A percentile compares a stretch with the other conserved stretches of the same genome.
These are phyloP conservation scores for Myrica gale DNA, from an alignment of 306 rosid genomes.

Conservation along the genomic window DNA sequence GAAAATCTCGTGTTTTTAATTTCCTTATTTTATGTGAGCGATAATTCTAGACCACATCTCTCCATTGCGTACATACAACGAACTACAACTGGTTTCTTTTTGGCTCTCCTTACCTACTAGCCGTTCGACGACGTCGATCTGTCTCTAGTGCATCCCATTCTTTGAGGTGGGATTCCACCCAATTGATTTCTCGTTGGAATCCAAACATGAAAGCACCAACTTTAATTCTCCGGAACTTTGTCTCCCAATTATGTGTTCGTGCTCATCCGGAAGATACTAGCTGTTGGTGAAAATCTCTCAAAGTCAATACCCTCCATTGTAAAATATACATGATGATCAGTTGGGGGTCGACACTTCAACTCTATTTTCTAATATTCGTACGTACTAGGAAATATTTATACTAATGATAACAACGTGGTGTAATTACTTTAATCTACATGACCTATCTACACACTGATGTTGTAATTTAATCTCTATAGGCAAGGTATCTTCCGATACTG, in stretches of 20 bases:
- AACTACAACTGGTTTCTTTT: conserved; percentile 8
- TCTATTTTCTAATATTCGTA: background rate
- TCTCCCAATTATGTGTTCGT: conserved; percentile 28
- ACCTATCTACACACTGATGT: too few relatives aligned
- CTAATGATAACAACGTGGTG: background rate
- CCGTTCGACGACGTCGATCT: conserved; percentile 2
- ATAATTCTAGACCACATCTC: conserved; percentile 12
- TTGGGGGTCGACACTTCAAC: background rate
- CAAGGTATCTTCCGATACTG: too few relatives aligned
- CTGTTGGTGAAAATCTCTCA: background rate
- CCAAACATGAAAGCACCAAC: conserved; percentile 77
- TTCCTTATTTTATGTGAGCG: background rate
- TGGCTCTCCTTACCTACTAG: conserved; percentile 21
- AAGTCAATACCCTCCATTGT: background rate
- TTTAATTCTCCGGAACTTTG: conserved; percentile 39
- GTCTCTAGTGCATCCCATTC: conserved; percentile 35
- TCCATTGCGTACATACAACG: background rate
- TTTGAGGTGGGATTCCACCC: conserved; percentile 61
- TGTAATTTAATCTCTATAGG: too few relatives aligned
- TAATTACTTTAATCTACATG: background rate
- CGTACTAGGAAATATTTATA: too few relatives aligned
- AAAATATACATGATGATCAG: background rate
- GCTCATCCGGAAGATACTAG: background rate
- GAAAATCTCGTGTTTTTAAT: background rate
- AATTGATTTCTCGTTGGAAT: conserved; percentile 49